Conservation (phyloP, 345 rosid genomes). For the Sisymbrium irio region DNA sequence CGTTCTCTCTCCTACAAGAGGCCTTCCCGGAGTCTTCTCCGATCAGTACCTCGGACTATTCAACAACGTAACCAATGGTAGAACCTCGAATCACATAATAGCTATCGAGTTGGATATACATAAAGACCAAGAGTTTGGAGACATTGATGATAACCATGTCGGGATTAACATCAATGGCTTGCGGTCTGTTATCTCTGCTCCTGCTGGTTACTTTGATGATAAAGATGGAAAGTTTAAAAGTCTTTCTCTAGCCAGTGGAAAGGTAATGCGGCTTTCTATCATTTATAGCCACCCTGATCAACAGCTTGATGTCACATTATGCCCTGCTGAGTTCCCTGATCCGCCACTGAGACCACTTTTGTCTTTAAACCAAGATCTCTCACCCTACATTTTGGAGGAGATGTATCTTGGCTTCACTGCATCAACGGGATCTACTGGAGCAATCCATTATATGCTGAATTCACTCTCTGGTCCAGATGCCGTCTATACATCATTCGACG, state of each 20-base stretch:
- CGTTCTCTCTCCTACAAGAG: slow-evolving; percentile 42
- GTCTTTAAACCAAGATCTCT: slow-evolving; percentile 42
- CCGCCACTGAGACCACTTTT: slow-evolving; percentile 39
- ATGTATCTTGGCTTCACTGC: slow-evolving; percentile 60
- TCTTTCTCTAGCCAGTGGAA: slow-evolving; percentile 13
- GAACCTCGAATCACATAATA: slow-evolving; percentile 35
- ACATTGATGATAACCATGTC: slow-evolving; percentile 51
- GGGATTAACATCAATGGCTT: slow-evolving; percentile 52
- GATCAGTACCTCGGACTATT: slow-evolving; percentile 47
- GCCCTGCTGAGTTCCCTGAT: slow-evolving; percentile 17
- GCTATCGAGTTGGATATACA: slow-evolving; percentile 59
- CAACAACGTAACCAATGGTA: slow-evolving; percentile 35
- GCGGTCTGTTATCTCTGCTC: slow-evolving; percentile 25
- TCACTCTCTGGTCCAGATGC: slow-evolving; percentile 33
- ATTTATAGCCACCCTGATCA: slow-evolving; percentile 37
- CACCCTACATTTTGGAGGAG: slow-evolving; percentile 28
- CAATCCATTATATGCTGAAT: slow-evolving; percentile 42
- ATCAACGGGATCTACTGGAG: slow-evolving; percentile 36
- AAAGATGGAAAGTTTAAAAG: not conserved
- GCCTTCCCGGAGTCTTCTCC: slow-evolving; percentile 31
- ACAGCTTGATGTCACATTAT: slow-evolving; percentile 42
- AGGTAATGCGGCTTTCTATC: slow-evolving; percentile 42
- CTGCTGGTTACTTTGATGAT: slow-evolving; percentile 43
- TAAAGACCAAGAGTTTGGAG: slow-evolving; percentile 34
- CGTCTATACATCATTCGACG: slow-evolving; percentile 12